Evolutionary conservation across 768 basidiomycete genomes (phyloP).

Genomic region (Trametes elegans): DNA sequence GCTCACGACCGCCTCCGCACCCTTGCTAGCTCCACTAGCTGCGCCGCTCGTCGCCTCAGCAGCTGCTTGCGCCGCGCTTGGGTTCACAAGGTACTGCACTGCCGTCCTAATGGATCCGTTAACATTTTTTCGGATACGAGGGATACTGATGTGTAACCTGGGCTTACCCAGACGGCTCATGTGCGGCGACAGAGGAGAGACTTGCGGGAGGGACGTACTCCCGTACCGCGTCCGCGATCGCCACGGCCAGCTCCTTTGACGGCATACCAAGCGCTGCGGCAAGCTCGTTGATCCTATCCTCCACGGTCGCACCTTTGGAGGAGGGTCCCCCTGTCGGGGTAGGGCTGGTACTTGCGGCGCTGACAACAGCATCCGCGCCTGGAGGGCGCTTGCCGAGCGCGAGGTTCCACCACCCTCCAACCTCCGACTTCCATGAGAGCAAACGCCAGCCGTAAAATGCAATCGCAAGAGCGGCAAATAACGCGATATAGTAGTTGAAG

Average conservation of each 20-base stretch:
- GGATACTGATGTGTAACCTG: not conserved
- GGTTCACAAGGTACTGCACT: constrained; percentile 26
- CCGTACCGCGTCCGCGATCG: constrained; percentile 59
- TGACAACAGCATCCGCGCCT: constrained; percentile 16
- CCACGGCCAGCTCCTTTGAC: constrained; percentile 56
- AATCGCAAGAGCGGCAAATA: constrained; percentile 40
- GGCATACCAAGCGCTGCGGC: constrained; percentile 63
- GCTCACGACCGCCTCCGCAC: constrained; percentile 10
- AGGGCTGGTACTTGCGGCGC: constrained; percentile 11
- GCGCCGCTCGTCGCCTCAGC: constrained; percentile 5
- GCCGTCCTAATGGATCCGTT: constrained; percentile 15
- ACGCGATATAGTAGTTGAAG: constrained; percentile 49
- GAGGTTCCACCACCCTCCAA: constrained; percentile 63
- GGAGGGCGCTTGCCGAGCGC: constrained; percentile 40
- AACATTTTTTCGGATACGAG: not conserved
- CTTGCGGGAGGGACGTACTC: constrained; percentile 60
- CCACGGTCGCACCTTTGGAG: constrained; percentile 36
- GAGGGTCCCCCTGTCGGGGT: constrained; percentile 2
- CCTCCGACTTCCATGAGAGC: constrained; percentile 48
- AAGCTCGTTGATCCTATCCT: constrained; percentile 56
- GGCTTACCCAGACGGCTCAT: constrained; percentile 38
- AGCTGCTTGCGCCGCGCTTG: constrained; percentile 18
- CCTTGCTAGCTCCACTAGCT: constrained; percentile 6
- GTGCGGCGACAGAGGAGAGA: constrained; percentile 51
- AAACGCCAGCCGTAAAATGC: constrained; percentile 52